Percentiles rank a stretch among this genome's conserved stretches.
phyloP scores from a whole-genome alignment of 257 asterid genomes.

The Pogostemon cablin region DNA sequence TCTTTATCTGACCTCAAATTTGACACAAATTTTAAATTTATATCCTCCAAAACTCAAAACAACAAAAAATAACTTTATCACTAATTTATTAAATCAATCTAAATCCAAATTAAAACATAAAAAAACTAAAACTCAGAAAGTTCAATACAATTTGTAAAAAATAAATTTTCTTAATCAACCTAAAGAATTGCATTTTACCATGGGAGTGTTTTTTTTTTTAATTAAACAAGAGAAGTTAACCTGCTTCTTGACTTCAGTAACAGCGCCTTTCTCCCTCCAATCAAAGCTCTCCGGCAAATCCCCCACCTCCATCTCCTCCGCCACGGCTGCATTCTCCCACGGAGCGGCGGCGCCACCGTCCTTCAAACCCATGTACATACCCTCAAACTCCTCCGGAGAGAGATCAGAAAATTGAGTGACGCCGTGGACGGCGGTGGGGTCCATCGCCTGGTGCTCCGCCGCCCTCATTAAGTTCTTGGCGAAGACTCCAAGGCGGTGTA shows the following conservation, averaged over 20 bases:
- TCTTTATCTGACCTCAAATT: too few species aligned
- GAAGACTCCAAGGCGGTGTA: slow-evolving; percentile 82
- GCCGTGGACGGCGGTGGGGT: slow-evolving; percentile 87
- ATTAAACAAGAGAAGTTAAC: slow-evolving; percentile 33
- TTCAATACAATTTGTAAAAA: too few species aligned
- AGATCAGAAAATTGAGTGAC: slow-evolving; percentile 81
- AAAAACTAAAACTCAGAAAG: too few species aligned
- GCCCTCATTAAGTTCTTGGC: slow-evolving; percentile 71
- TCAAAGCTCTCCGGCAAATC: slow-evolving; percentile 84
- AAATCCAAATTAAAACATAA: too few species aligned
- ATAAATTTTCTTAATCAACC: too few species aligned
- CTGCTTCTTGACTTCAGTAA: slow-evolving; percentile 92
- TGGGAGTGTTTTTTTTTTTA: too few species aligned
- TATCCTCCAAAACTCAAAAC: too few species aligned
- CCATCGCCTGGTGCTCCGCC: slow-evolving; percentile 87
- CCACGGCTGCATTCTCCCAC: slow-evolving; percentile 38
- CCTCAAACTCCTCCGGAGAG: slow-evolving; percentile 68
- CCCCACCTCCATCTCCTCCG: slow-evolving; percentile 49
- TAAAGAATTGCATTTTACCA: too few species aligned
- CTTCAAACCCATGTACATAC: slow-evolving; percentile 72
- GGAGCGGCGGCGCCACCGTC: slow-evolving; percentile 37
- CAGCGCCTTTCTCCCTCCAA: slow-evolving; percentile 95
- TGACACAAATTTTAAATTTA: too few species aligned
- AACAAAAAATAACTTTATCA: too few species aligned
- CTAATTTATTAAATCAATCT: too few species aligned